These are phyloP conservation scores for Schizochytrium sp. DNA, from an alignment of 108 stramenopile species.

Conservation along the genomic window DNA sequence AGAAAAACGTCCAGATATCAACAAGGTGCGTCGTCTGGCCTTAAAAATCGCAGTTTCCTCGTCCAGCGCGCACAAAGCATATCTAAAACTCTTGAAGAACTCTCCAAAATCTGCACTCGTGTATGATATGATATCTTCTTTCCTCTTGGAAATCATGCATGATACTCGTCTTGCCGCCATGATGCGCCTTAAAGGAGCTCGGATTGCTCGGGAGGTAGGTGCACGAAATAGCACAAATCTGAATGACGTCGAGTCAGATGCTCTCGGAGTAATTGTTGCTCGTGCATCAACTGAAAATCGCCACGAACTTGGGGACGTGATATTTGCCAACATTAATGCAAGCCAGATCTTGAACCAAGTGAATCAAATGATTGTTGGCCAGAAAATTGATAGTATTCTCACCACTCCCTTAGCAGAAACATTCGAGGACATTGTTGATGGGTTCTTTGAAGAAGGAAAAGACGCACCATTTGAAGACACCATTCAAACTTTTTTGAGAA, in stretches of 20 bases:
- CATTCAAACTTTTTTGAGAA: not conserved
- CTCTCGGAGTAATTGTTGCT: conserved; percentile 3
- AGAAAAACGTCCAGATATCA: conserved; percentile 39
- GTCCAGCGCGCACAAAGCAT: not conserved
- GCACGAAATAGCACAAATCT: not conserved
- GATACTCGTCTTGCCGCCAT: conserved; percentile 1
- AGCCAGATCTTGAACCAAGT: conserved; percentile 55
- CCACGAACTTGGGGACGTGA: conserved; percentile 14
- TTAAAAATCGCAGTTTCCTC: not conserved
- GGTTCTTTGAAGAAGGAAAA: conserved; percentile 31
- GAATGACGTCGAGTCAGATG: conserved; percentile 32
- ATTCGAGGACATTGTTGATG: conserved; percentile 27
- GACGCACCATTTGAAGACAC: conserved; percentile 15
- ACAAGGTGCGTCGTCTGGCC: conserved; percentile 21
- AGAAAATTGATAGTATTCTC: not conserved
- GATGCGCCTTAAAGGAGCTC: not conserved
- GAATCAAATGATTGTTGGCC: conserved; percentile 13
- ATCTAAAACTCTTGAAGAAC: not conserved
- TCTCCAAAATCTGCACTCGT: conserved; percentile 9
- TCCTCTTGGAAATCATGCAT: conserved; percentile 46
- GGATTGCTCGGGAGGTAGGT: not conserved
- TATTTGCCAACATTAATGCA: conserved; percentile 10
- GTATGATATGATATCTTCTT: not conserved
- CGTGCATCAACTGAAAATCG: not conserved
- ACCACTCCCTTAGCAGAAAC: not conserved